These are phyloP conservation scores for Boletus fagicola DNA, from an alignment of 768 basidiomycete genomes.

Conservation along the genomic window DNA sequence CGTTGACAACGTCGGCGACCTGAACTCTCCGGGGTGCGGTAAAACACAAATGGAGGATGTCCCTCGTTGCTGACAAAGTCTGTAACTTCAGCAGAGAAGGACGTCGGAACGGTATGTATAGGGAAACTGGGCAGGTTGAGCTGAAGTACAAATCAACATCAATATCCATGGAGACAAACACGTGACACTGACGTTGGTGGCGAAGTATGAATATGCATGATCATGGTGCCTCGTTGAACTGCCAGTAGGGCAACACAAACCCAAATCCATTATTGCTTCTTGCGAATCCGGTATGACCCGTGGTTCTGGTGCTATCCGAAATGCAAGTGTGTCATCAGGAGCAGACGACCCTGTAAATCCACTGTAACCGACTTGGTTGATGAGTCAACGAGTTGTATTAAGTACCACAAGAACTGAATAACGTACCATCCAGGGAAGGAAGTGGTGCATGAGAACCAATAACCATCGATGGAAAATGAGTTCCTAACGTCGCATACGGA, in stretches of 20 bases:
- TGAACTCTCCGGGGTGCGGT: no score
- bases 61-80: no score
- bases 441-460: neutral
- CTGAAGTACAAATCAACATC: neutral
- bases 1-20: no score
- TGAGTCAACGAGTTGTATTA: neutral
- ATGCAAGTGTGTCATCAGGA: neutral
- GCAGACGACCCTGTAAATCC: neutral
- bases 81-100: no score
- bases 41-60: no score
- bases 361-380: no score
- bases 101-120: neutral
- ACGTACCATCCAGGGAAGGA: neutral
- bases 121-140: neutral
- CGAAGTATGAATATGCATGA: no score
- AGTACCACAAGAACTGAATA: no score
- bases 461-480: neutral
- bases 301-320: neutral
- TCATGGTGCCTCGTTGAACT: no score
- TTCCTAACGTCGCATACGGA: neutral
- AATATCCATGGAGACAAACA: neutral
- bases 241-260: no score
- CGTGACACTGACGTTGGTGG: neutral
- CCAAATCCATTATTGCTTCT: neutral
- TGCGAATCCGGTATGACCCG: neutral